Conservation (phyloP, 1,284 basidiomycete species). For the Inonotus hispidus region DNA sequence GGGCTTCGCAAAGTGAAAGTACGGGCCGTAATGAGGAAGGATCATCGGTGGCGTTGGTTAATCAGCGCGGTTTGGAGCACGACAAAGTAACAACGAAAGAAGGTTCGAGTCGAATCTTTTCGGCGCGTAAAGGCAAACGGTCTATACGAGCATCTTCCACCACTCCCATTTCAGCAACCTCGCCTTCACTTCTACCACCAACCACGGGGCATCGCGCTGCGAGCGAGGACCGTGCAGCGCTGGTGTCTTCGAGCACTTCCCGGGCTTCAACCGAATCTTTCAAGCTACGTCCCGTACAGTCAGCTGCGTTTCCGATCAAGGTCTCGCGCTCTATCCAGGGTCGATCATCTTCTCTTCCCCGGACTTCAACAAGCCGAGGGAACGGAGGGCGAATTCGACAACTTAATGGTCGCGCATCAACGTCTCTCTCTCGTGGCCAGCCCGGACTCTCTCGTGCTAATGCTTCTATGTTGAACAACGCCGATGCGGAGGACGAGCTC, state of each 20-base stretch:
- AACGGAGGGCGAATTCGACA: neutral
- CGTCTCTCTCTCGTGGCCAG: neutral
- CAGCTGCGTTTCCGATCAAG: neutral
- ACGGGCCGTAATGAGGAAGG: neutral
- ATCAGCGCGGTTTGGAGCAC: neutral
- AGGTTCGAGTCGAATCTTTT: neutral
- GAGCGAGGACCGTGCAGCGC: neutral
- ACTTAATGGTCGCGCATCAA: neutral
- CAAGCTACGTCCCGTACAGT: neutral
- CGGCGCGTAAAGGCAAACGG: neutral
- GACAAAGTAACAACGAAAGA: neutral
- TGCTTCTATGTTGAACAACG: neutral
- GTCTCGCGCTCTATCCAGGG: neutral
- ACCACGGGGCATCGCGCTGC: neutral
- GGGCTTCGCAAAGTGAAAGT: neutral
- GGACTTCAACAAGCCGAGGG: neutral
- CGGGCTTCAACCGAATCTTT: neutral
- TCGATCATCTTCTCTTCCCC: neutral
- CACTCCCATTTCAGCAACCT: neutral
- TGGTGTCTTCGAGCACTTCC: neutral
- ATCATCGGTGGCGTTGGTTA: neutral
- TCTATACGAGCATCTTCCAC: slow-evolving; percentile 1
- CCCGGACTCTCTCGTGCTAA: neutral
- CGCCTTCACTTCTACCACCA: neutral
- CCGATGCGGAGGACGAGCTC: slow-evolving; percentile 1